These are phyloP conservation scores for Fusarium nematophilum DNA, from an alignment of 2,329 filamentous ascomycete species.

Conservation along the genomic window DNA sequence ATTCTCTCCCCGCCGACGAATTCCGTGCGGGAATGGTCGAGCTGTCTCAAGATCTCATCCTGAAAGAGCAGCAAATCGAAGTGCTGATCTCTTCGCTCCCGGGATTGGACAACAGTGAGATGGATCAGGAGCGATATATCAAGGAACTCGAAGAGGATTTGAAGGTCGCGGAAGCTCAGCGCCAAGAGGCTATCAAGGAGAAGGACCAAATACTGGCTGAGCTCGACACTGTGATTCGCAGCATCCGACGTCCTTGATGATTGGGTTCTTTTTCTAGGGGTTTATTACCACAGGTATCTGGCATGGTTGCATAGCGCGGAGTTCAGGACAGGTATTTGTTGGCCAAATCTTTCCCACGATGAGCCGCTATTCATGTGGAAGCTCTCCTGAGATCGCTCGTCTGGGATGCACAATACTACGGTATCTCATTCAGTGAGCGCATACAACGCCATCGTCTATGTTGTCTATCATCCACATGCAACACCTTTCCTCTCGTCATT, in stretches of 20 bases:
- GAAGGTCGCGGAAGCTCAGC: constrained; percentile 70
- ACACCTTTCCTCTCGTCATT: background rate
- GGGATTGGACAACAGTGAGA: constrained; percentile 81
- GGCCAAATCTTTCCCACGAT: background rate
- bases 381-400: constrained; percentile 8
- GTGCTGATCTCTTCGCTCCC: constrained; percentile 79
- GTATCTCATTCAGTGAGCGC: constrained; percentile 23
- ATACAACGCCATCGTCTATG: constrained; percentile 31
- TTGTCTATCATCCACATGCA: background rate
- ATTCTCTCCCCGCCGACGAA: constrained; percentile 70
- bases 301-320: constrained; percentile 33
- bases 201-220: constrained; percentile 69
- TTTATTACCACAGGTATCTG: background rate
- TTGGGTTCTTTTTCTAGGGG: background rate
- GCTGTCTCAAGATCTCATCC: constrained; percentile 78
- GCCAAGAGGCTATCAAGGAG: constrained; percentile 72
- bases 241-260: constrained; percentile 66
- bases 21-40: constrained; percentile 77
- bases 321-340: constrained; percentile 23
- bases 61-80: constrained; percentile 88
- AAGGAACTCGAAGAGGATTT: constrained; percentile 74
- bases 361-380: background rate
- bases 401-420: constrained; percentile 15
- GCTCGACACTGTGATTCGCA: constrained; percentile 71
- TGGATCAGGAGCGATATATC: constrained; percentile 77